Evolutionary conservation across 2,329 filamentous ascomycete genomes (phyloP).

Genomic region (Aureobasidium lini): DNA sequence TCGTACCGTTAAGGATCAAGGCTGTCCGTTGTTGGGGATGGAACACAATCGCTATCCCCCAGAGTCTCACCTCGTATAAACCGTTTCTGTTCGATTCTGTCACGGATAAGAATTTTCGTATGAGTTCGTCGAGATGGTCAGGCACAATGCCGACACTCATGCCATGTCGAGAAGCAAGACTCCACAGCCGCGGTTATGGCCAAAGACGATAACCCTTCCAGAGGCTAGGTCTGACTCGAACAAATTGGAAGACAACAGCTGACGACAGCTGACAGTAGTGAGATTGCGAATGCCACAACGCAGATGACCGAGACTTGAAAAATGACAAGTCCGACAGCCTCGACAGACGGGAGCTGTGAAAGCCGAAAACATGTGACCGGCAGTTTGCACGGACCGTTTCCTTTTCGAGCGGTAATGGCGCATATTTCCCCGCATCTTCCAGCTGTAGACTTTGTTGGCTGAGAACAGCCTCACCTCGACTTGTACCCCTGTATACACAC

Average conservation of each 20-base stretch:
- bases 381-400: constrained; percentile 10
- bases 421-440: background rate
- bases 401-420: background rate
- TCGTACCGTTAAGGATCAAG: background rate
- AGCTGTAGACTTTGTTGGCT: background rate
- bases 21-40: background rate
- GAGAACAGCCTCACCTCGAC: background rate
- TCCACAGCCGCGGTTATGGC: background rate
- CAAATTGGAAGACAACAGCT: background rate
- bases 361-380: background rate
- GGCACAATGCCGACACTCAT: background rate
- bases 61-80: background rate
- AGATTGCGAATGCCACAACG: constrained; percentile 7
- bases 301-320: constrained; percentile 3
- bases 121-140: no score
- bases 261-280: background rate
- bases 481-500: background rate
- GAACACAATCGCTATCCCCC: background rate
- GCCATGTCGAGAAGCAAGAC: background rate
- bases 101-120: background rate
- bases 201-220: background rate
- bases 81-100: background rate
- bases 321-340: background rate
- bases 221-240: background rate
- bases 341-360: background rate